phyloP scores from a whole-genome alignment of 2,329 filamentous ascomycete species.

The Penicillium sclerotiorum region DNA sequence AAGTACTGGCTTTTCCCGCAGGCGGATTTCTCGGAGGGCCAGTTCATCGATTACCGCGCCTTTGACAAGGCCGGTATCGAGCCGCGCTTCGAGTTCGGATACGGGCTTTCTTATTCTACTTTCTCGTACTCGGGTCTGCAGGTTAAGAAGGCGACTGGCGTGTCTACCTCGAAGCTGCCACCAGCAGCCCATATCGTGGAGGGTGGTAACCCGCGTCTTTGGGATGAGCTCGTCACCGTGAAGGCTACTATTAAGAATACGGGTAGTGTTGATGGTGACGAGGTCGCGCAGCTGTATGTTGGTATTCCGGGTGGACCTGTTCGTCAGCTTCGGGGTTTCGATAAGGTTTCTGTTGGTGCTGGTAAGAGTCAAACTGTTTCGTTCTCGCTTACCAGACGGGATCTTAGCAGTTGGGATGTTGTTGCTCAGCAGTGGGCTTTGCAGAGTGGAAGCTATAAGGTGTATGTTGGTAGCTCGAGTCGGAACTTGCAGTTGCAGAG shows the following conservation, averaged over 20 bases:
- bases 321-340: constrained; percentile 54
- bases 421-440: constrained; percentile 24
- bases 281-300: constrained; percentile 60
- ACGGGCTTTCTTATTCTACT: constrained; percentile 33
- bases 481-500: too few relatives aligned
- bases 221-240: constrained; percentile 52
- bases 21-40: constrained; percentile 53
- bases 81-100: constrained; percentile 44
- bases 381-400: constrained; percentile 46
- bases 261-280: constrained; percentile 48
- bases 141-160: constrained; percentile 4
- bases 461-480: constrained; percentile 23
- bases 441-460: constrained; percentile 10
- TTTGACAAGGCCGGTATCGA: constrained; percentile 48
- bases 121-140: constrained; percentile 23
- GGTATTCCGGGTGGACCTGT: constrained; percentile 36
- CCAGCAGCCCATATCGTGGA: constrained; percentile 45
- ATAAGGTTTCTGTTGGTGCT: constrained; percentile 49
- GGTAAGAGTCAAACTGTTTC: constrained; percentile 44
- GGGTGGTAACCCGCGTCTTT: constrained; percentile 59
- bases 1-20: constrained; percentile 25
- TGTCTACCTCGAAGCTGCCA: constrained; percentile 14
- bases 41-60: constrained; percentile 58
- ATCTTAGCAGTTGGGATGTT: constrained; percentile 35
- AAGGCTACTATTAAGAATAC: constrained; percentile 54